Evolutionary conservation across 2,329 filamentous ascomycete genomes (phyloP).

Genomic region (Volutella citrinella): DNA sequence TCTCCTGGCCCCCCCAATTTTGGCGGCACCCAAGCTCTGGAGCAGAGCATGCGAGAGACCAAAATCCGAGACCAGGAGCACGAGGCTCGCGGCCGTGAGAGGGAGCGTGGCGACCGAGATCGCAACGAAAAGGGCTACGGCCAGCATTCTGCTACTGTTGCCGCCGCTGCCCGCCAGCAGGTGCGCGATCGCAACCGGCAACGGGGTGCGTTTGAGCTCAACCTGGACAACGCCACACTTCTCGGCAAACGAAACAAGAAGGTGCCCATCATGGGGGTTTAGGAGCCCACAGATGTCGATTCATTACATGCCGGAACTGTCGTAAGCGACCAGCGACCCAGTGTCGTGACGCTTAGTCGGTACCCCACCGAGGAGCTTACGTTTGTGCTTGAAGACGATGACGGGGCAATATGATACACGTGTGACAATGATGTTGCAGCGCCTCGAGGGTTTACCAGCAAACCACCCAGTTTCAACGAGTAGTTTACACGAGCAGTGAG

Average conservation of each 20-base stretch:
- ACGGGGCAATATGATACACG: too few species aligned
- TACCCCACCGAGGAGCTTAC: conserved; percentile 15
- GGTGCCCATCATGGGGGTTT: conserved; percentile 42
- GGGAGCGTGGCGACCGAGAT: too few species aligned
- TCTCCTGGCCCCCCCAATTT: conserved; percentile 47
- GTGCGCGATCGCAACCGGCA: conserved; percentile 65
- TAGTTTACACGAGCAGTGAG: conserved; percentile 3
- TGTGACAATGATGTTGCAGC: too few species aligned
- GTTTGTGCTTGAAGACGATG: conserved; percentile 15
- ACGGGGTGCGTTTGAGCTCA: conserved; percentile 87
- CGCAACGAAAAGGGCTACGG: conserved; percentile 70
- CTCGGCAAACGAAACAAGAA: conserved; percentile 68
- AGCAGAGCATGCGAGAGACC: conserved; percentile 83
- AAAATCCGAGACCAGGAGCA: conserved; percentile 58
- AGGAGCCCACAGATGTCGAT: conserved; percentile 19
- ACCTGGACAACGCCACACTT: conserved; percentile 84
- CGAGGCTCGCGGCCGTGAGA: conserved; percentile 29
- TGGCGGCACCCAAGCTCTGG: conserved; percentile 62
- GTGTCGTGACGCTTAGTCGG: conserved; percentile 8
- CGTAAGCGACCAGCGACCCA: too few species aligned
- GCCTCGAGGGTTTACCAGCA: too few species aligned
- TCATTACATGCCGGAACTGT: conserved; percentile 2
- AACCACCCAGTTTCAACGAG: background rate
- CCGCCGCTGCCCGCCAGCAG: conserved; percentile 78
- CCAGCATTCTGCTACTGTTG: conserved; percentile 81